A percentile compares a stretch with the other conserved stretches of the same genome.
phyloP scores from a whole-genome alignment of 2,329 filamentous ascomycete species.

The Grosmannia huntii region DNA sequence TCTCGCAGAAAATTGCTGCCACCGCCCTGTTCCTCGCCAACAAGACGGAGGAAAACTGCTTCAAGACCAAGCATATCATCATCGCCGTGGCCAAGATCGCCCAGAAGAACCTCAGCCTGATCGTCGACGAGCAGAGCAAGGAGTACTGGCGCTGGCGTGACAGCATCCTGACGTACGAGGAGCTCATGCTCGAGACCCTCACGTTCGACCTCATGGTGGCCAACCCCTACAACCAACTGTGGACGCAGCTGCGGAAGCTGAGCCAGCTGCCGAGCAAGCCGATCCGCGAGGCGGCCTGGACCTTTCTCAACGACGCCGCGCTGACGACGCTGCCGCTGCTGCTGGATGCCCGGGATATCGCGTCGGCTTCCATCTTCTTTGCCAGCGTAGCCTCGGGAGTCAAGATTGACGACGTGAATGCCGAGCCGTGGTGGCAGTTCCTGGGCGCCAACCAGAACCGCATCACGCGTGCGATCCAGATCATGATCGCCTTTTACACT shows the following conservation, averaged over 20 bases:
- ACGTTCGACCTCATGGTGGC: slow-evolving; percentile 91
- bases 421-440: slow-evolving; percentile 77
- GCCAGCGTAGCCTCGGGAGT: slow-evolving; percentile 63
- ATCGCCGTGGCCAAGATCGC: slow-evolving; percentile 88
- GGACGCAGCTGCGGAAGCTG: slow-evolving; percentile 49
- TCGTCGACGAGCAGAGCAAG: slow-evolving; percentile 93
- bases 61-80: slow-evolving; percentile 90
- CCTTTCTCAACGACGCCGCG: slow-evolving; percentile 83
- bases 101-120: slow-evolving; percentile 80
- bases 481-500: slow-evolving; percentile 57
- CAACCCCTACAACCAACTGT: slow-evolving; percentile 75
- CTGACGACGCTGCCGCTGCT: slow-evolving; percentile 76
- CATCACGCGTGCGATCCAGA: slow-evolving; percentile 60
- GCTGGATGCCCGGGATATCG: slow-evolving; percentile 67
- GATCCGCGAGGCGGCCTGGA: slow-evolving; percentile 41
- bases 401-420: slow-evolving; percentile 63
- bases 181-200: slow-evolving; percentile 77
- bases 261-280: slow-evolving; percentile 12
- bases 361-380: slow-evolving; percentile 77
- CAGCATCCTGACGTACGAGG: slow-evolving; percentile 83
- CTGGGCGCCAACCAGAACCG: slow-evolving; percentile 58
- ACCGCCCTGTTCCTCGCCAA: slow-evolving; percentile 88
- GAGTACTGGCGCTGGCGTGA: slow-evolving; percentile 98
- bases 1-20: slow-evolving; percentile 61
- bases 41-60: slow-evolving; percentile 93